Evolutionary conservation across 169 alveolate species (phyloP).

Genomic region (Plasmodium ovale): DNA sequence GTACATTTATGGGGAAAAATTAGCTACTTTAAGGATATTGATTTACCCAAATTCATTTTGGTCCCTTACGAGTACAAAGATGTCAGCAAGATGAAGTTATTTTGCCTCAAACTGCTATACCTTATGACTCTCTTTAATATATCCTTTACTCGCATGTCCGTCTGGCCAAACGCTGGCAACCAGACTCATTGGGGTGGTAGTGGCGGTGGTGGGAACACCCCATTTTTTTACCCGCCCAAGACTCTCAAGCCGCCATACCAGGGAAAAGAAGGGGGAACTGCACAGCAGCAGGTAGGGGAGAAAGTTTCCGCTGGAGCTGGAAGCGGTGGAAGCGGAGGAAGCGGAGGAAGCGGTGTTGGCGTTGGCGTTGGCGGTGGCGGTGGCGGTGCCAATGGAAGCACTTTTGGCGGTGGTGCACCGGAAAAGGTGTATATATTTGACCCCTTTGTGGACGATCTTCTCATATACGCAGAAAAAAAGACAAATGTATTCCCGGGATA

Average conservation of each 20-base stretch:
- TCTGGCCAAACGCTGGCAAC: neutral
- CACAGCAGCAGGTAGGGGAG: neutral
- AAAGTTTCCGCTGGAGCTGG: neutral
- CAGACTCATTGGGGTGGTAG: neutral
- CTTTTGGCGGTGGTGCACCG: neutral
- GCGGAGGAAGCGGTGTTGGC: neutral
- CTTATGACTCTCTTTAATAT: conserved; percentile 41
- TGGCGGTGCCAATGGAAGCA: neutral
- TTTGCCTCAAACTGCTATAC: conserved; percentile 14
- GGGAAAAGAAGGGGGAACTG: no score
- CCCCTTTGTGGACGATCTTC: conserved; percentile 50
- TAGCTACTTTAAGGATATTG: conserved; percentile 21
- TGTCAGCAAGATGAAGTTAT: conserved; percentile 14
- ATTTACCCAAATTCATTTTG: conserved; percentile 36
- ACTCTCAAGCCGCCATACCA: neutral
- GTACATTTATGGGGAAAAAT: conserved; percentile 50
- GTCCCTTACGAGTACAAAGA: conserved; percentile 48
- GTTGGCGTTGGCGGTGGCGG: neutral
- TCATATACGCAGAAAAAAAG: conserved; percentile 45
- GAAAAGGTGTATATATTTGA: conserved; percentile 30
- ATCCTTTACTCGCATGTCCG: conserved; percentile 21
- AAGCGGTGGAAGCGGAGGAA: neutral
- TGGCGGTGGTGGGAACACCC: no score
- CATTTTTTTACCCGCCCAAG: no score
- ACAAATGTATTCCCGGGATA: neutral